These are phyloP conservation scores for Fomitiporia mediterranea DNA, from an alignment of 1,284 basidiomycete species.

Conservation along the genomic window DNA sequence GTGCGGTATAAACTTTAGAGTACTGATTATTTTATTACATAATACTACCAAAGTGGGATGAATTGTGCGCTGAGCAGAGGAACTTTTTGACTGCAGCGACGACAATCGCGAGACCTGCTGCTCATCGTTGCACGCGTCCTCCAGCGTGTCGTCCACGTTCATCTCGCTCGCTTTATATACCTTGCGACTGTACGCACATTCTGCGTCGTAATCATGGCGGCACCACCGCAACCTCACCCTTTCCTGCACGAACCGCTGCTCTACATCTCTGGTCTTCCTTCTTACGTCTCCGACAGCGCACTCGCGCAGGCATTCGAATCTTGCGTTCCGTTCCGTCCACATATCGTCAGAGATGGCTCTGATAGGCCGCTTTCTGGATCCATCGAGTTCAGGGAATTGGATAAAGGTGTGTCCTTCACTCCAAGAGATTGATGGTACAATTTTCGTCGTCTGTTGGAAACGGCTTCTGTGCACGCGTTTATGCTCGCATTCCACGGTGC, in stretches of 20 bases:
- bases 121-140: conserved; percentile 10
- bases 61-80: not conserved
- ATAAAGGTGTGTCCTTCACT: conserved; percentile 55
- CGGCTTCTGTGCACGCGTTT: conserved; percentile 1
- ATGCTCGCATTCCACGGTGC: not conserved
- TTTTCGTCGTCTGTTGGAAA: conserved; percentile 1
- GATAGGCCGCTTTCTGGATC: conserved; percentile 53
- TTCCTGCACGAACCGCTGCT: conserved; percentile 76
- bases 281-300: conserved; percentile 67
- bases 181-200: not conserved
- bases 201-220: conserved; percentile 2
- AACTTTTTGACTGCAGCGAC: conserved; percentile 16
- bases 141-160: conserved; percentile 1
- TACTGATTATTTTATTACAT: too few relatives aligned
- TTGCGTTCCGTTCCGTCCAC: conserved; percentile 76
- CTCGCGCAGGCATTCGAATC: conserved; percentile 63
- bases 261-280: conserved; percentile 69
- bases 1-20: not conserved
- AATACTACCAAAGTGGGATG: too few relatives aligned
- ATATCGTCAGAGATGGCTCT: conserved; percentile 56
- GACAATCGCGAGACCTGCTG: conserved; percentile 4
- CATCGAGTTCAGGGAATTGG: conserved; percentile 74
- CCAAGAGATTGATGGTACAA: not conserved
- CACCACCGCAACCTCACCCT: conserved; percentile 43
- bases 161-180: not conserved